Evolutionary conservation across 176 grass and related monocot genomes (phyloP), one percentile per base, ranked within the genome.

Genomic region (Musa itinerans): DNA sequence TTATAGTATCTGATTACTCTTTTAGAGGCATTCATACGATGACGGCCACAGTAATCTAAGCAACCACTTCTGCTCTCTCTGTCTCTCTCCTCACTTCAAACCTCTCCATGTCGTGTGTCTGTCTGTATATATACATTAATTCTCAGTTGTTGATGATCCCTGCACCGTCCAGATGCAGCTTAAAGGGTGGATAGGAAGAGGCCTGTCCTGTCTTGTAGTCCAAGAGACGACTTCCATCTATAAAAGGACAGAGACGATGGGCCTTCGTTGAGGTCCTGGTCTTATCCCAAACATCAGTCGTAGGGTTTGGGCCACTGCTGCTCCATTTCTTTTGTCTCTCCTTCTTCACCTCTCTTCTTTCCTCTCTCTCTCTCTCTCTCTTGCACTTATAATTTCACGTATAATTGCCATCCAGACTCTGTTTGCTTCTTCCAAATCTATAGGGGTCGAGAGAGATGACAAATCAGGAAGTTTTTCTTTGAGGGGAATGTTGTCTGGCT

Each of bases 321-420:
- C 29, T 34, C 29, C 3, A 5, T 4, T 5, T 43, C 34, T 6
- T 29, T 29, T 29, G 29, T 29, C 29, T 29, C 29, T 3, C 27
- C 27, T 29, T 29, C 2, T 1, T 26, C 24, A 11, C 29, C 25
- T 29, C 84, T 69, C 84, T 83, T 86, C 88, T 19, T 63, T 21
- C 10, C 21, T 63, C 83, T 81, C 73, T 84, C 57, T 50, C 9
- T 5, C 79, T 85, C 76, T 54, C 83, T 65, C 71, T 59, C 75
- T 78, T 17, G 20, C 54, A 27, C 55, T 19, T 74, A 78, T 86
- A 81, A 78, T 90, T 90, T 90, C 24, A 70, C 17, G 50, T 20
- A n/a, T 54, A 9, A 19, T 50, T 20, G n/a, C 14, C 15, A n/a
- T 64, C 50, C 22, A 0, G 2, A n/a, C 29, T 0, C 52, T 78